Conservation (phyloP, 495 filamentous ascomycete genomes). For the Penicillium parvum region DNA sequence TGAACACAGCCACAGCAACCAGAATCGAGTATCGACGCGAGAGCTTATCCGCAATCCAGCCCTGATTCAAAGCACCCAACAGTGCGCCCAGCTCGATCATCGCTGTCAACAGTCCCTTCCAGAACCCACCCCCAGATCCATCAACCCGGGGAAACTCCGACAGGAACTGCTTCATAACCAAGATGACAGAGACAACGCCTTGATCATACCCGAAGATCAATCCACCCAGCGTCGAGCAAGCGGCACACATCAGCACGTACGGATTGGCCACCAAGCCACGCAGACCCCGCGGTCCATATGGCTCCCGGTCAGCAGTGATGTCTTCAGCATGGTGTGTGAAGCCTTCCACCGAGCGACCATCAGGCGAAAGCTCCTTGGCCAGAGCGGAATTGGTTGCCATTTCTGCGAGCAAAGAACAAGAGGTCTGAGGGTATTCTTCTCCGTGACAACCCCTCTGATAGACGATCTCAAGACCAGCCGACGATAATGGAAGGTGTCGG, state of each 20-base stretch:
- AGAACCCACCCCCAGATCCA: slow-evolving; percentile 47
- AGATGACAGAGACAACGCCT: slow-evolving; percentile 51
- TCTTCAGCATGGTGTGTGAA: slow-evolving; percentile 43
- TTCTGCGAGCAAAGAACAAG: neutral
- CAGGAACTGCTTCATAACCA: slow-evolving; percentile 57
- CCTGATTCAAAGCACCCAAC: slow-evolving; percentile 52
- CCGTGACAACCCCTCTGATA: too few relatives aligned
- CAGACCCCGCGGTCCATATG: slow-evolving; percentile 46
- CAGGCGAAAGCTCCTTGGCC: slow-evolving; percentile 16
- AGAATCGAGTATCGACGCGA: slow-evolving; percentile 55
- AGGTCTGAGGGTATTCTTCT: too few relatives aligned
- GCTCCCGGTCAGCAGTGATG: slow-evolving; percentile 33
- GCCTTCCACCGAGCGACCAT: slow-evolving; percentile 20
- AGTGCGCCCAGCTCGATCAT: slow-evolving; percentile 59
- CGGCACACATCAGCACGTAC: slow-evolving; percentile 51
- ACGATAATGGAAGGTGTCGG: neutral
- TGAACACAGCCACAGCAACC: slow-evolving; percentile 53
- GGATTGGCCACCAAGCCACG: slow-evolving; percentile 44
- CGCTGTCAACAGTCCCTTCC: slow-evolving; percentile 56
- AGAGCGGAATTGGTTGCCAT: slow-evolving; percentile 14
- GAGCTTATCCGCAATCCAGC: slow-evolving; percentile 56
- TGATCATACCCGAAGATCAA: slow-evolving; percentile 57
- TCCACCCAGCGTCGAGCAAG: slow-evolving; percentile 53
- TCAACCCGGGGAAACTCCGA: slow-evolving; percentile 44
- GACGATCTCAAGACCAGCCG: too few relatives aligned